Conservation (phyloP, 2,329 filamentous ascomycete species). For the Didymosphaeria variabile region DNA sequence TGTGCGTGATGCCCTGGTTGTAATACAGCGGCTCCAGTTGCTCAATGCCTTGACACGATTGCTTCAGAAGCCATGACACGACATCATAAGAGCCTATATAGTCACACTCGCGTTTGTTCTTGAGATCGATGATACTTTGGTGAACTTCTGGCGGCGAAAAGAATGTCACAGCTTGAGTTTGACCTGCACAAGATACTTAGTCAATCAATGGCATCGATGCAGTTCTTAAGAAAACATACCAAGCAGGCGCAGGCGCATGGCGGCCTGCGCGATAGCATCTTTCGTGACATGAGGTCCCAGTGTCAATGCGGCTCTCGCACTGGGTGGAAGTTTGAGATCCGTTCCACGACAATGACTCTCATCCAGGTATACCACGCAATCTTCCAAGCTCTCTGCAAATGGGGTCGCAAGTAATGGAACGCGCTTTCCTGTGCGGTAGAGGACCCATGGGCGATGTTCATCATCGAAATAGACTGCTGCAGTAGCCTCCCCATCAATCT, state of each 20-base stretch:
- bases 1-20: constrained; percentile 69
- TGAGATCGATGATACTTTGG: constrained; percentile 62
- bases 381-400: constrained; percentile 62
- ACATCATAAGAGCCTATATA: constrained; percentile 61
- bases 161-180: constrained; percentile 64
- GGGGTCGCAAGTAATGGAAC: constrained; percentile 63
- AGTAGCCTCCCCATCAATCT: constrained; percentile 53
- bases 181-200: constrained; percentile 25
- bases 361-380: constrained; percentile 68
- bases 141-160: constrained; percentile 69
- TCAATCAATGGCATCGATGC: neutral
- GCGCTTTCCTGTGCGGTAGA: constrained; percentile 49
- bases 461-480: constrained; percentile 65
- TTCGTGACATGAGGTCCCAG: constrained; percentile 67
- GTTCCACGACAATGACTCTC: constrained; percentile 70
- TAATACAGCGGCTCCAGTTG: constrained; percentile 67
- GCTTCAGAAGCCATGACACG: constrained; percentile 69
- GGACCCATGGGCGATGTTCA: constrained; percentile 57
- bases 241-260: constrained; percentile 71
- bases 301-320: constrained; percentile 63
- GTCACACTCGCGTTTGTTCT: neutral
- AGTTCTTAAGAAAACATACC: constrained; percentile 23
- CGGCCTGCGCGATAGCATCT: constrained; percentile 71
- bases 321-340: constrained; percentile 63
- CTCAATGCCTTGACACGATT: constrained; percentile 69